Evolutionary conservation across 1,284 basidiomycete species (phyloP), one percentile per base, ranked within the genome.

Genomic region (Pseudozyma sp.): DNA sequence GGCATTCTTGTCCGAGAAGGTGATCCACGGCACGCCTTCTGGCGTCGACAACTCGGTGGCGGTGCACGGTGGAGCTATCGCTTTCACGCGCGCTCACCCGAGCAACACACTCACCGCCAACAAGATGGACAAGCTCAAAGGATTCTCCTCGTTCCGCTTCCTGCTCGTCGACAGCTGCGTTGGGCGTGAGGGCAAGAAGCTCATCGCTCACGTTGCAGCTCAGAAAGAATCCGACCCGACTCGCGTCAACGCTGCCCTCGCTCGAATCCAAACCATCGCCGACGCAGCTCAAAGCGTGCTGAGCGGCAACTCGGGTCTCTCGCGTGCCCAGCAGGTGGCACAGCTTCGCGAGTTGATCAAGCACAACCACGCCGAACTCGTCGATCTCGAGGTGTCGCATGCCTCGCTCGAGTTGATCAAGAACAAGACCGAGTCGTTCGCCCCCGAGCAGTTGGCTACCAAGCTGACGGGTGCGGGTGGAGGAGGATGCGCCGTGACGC

Each of bases 401-500:
- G 90, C 92, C 5, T 87, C 91, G 1, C 87, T 99, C 53, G 97
- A 99, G 85, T 86, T 88, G 42, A 94, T 98, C 77, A 90, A 91
- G 56, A 86, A 87, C 34, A 90, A 88, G 78, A 94, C 94, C 0
- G 81, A 86, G 68, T 90, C 90, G 7, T 92, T 91, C 85, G 86
- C 86, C 7, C 35, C 45, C 6, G 49, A 24, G 5, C 37, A 70
- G 24, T 87, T 99, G 49, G 90, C 90, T 74, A 97, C 96, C n/a
- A 99, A 99, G 87, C 86, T 99, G 56, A 99, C 97, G 3, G 97
- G 97, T 43, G 96, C 97, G 3, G 97, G 97, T n/a, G 97, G 97
- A 31, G 97, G 97, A 16, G 97, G 97, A 16, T 99, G 97, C 81
- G 92, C 96, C 2, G 94, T 99, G 31, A 98, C 95, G 6, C 89